Conservation (phyloP, 2,329 filamentous ascomycete species). For the Didymosphaeria variabile region DNA sequence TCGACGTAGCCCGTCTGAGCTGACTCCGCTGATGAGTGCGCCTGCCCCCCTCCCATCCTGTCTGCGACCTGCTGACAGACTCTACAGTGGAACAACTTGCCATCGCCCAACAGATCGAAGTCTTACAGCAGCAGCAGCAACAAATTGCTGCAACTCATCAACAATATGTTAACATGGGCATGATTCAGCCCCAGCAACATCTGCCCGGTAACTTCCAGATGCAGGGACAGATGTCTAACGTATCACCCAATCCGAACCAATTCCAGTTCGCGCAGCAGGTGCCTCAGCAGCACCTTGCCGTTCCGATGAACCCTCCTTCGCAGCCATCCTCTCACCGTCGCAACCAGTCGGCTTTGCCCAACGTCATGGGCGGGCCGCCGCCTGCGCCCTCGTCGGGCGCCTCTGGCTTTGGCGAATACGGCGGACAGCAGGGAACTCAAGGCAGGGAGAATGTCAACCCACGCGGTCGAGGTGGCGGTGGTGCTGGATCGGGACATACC, state of each 20-base stretch:
- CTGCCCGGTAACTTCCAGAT: conserved; percentile 66
- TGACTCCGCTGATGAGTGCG: conserved; percentile 98
- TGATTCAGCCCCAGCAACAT: conserved; percentile 86
- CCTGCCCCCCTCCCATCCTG: conserved; percentile 45
- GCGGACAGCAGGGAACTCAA: conserved; percentile 64
- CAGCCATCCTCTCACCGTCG: conserved; percentile 90
- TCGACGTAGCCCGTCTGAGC: conserved; percentile 93
- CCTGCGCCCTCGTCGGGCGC: conserved; percentile 91
- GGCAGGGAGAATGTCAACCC: conserved; percentile 73
- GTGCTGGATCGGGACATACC: conserved; percentile 78
- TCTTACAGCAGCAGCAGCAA: conserved; percentile 96
- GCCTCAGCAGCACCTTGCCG: conserved; percentile 67
- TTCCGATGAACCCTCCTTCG: conserved; percentile 77
- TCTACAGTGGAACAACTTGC: conserved; percentile 90
- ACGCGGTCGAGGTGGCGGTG: conserved; percentile 76
- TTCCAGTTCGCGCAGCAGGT: conserved; percentile 84
- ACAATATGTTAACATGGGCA: conserved; percentile 97
- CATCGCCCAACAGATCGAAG: conserved; percentile 97
- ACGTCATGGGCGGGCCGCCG: conserved; percentile 83
- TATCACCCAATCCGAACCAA: conserved; percentile 76
- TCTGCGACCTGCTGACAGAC: conserved; percentile 33
- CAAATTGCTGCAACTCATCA: conserved; percentile 96
- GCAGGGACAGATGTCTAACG: conserved; percentile 80
- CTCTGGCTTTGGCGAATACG: conserved; percentile 86
- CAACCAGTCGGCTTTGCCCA: conserved; percentile 96